Percentiles rank a stretch among this genome's conserved stretches.
Conservation (phyloP, 371 early-diverging fungal genomes). For the Coemansia sp. region DNA sequence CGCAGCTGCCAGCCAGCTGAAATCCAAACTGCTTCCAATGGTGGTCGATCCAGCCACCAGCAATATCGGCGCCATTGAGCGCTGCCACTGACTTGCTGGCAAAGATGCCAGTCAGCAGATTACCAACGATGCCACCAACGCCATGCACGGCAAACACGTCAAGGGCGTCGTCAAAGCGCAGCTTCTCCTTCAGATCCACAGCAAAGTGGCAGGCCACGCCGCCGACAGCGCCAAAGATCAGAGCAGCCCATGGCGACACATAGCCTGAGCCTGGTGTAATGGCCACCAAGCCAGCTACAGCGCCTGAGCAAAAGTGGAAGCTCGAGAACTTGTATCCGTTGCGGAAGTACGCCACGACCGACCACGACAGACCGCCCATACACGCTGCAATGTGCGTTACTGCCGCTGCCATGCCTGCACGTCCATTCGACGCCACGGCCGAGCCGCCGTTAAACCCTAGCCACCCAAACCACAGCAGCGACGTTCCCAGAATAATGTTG, state of each 20-base stretch:
- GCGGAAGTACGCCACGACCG: slow-evolving; percentile 71
- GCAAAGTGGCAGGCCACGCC: slow-evolving; percentile 76
- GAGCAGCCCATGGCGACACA: slow-evolving; percentile 78
- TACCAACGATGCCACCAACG: slow-evolving; percentile 84
- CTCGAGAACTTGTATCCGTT: slow-evolving; percentile 76
- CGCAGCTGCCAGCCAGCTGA: slow-evolving; percentile 60
- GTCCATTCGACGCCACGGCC: slow-evolving; percentile 73
- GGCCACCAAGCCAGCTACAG: slow-evolving; percentile 88
- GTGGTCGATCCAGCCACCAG: slow-evolving; percentile 73
- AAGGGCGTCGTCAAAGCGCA: slow-evolving; percentile 85
- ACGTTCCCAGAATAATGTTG: slow-evolving; percentile 83
- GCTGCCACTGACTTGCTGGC: slow-evolving; percentile 70
- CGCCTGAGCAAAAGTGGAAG: slow-evolving; percentile 89
- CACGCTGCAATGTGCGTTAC: slow-evolving; percentile 85
- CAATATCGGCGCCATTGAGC: slow-evolving; percentile 69
- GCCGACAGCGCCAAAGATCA: slow-evolving; percentile 75
- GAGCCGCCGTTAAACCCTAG: slow-evolving; percentile 89
- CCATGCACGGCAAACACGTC: slow-evolving; percentile 89
- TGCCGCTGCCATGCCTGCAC: slow-evolving; percentile 81
- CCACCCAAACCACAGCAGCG: slow-evolving; percentile 90
- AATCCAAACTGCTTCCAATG: slow-evolving; percentile 63
- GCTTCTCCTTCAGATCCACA: slow-evolving; percentile 69
- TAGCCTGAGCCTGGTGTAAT: slow-evolving; percentile 92
- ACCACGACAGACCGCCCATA: slow-evolving; percentile 82
- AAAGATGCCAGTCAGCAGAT: slow-evolving; percentile 86